Evolutionary conservation across 192 early-diverging fungal genomes (phyloP), one percentile per base, ranked within the genome.

Genomic region (Umbelopsis isabellina): DNA sequence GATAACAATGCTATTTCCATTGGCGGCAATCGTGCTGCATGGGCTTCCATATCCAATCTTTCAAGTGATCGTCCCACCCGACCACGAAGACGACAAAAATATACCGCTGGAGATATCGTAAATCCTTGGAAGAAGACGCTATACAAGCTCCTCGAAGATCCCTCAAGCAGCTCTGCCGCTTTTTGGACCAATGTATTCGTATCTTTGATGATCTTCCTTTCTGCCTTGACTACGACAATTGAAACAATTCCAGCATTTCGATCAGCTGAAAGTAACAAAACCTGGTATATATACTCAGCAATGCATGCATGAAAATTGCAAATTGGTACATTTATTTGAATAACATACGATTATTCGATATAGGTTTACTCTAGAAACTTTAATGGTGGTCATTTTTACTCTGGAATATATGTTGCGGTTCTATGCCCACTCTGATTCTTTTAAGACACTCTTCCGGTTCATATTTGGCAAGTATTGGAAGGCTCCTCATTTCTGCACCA

Each of bases 211-310:
- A 94, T 94, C 50, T 86, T 92, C 12, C 81, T 88, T 27, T 88
- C 87, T 78, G 88, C 91, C 1, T 84, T 92, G 4, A 85, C 91
- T 64, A 89, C 91, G 0, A 91, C 91, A 16, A 80, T 94, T 53
- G 92, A 94, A 81, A 94, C 92, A 30, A 92, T 94, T 27, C 92
- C 92, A 49, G 52, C 89, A 23, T 89, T 91, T 65, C 84, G 87
- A 44, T 84, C 85, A 9, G 82, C 79, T 11, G 78, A 84, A 33
- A 86, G 82, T 37, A 74, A 75, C 20, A 75, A 67, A 45, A 71
- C 86, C 7, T 88, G 87, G 87, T 86, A 83, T 77, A 18, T 45
- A 23, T 64, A 45, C 37, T 41, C 37, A 9, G 10, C 37, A 41
- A 4, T 2, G 5, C 5, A 41, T 41, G 18, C 20, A 15, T 67